phyloP scores from a whole-genome alignment of 169 alveolate genomes.

The Neospora caninum region DNA sequence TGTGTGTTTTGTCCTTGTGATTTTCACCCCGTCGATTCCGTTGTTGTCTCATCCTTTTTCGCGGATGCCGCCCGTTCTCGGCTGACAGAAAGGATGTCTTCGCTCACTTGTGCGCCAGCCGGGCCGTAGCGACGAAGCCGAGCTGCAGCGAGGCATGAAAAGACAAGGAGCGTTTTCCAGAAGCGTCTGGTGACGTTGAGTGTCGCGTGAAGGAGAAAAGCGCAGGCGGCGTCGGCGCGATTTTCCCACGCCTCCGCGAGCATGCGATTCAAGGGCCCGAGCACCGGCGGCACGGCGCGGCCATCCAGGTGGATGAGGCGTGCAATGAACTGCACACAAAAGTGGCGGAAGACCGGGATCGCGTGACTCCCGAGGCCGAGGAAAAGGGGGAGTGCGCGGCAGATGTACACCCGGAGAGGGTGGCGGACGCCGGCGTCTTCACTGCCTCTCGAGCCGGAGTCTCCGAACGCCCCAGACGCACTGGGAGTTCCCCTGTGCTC shows the following conservation, averaged over 20 bases:
- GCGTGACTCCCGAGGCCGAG: conserved; percentile 20
- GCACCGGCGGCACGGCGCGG: not conserved
- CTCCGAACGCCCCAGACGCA: not conserved
- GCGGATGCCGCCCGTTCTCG: too few species aligned
- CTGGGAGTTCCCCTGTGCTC: not conserved
- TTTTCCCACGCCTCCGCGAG: not conserved
- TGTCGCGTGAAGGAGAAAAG: not conserved
- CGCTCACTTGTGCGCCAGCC: not conserved
- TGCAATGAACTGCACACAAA: not conserved
- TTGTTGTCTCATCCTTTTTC: too few species aligned
- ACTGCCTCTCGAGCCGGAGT: not conserved
- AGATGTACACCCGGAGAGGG: conserved; percentile 10
- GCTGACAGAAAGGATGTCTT: not conserved
- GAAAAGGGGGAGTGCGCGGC: not conserved
- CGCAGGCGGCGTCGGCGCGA: not conserved
- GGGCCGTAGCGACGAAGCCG: conserved; percentile 17
- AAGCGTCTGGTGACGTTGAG: not conserved
- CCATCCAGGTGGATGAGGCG: conserved; percentile 11
- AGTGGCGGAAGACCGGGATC: not conserved
- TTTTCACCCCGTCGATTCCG: too few species aligned
- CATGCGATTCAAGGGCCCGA: not conserved
- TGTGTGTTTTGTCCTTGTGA: too few species aligned
- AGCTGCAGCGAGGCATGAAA: not conserved
- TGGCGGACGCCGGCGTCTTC: not conserved
- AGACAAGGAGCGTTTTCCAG: not conserved